Conservation (phyloP, 2,329 filamentous ascomycete species). For the Cytospora chrysosperma region DNA sequence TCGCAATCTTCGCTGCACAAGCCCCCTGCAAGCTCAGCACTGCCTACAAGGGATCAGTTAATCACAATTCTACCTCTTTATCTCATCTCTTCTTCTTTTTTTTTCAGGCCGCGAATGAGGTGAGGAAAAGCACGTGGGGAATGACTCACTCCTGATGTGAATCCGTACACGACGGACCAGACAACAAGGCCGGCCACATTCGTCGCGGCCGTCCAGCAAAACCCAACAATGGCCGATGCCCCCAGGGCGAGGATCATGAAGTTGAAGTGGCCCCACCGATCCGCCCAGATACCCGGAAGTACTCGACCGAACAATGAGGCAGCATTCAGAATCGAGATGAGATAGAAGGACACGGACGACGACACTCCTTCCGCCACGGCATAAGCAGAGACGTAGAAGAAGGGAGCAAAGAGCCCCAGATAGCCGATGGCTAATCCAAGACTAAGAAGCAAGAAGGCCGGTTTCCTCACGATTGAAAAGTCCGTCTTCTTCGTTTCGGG, state of each 20-base stretch:
- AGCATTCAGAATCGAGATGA: conserved; percentile 59
- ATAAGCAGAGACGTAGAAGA: conserved; percentile 52
- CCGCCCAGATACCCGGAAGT: conserved; percentile 47
- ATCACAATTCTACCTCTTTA: no score
- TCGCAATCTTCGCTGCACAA: conserved; percentile 43
- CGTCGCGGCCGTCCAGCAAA: conserved; percentile 45
- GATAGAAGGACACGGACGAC: conserved; percentile 43
- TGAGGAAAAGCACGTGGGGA: no score
- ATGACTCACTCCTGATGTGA: conserved; percentile 41
- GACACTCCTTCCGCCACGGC: conserved; percentile 45
- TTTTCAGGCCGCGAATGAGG: no score
- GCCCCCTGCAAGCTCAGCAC: conserved; percentile 47
- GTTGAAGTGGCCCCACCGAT: conserved; percentile 41
- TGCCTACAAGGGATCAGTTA: conserved; percentile 32
- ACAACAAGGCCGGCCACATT: conserved; percentile 43
- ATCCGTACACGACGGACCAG: conserved; percentile 45
- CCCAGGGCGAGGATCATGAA: conserved; percentile 39
- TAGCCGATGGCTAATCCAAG: conserved; percentile 40
- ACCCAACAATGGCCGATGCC: conserved; percentile 38
- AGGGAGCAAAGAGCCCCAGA: conserved; percentile 53
- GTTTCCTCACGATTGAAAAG: conserved; percentile 25
- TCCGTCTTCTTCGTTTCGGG: background rate
- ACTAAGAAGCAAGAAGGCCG: conserved; percentile 48
- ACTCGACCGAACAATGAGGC: conserved; percentile 52
- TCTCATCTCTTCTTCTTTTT: no score